These are phyloP conservation scores for Solioccasus polychromus DNA, from an alignment of 768 basidiomycete species.

Conservation along the genomic window DNA sequence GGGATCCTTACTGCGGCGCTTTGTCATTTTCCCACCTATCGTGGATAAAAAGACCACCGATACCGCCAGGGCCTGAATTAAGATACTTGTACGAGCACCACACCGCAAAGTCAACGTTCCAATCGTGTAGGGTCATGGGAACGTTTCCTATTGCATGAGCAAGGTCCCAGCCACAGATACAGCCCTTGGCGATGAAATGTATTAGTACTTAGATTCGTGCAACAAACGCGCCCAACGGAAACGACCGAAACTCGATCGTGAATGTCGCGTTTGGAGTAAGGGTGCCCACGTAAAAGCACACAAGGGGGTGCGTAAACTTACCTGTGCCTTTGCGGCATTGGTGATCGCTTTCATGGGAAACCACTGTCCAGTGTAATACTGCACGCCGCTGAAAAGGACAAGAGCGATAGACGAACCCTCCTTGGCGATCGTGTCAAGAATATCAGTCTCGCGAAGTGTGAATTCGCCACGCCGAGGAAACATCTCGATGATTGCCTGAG, in stretches of 20 bases:
- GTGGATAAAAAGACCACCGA: constrained; percentile 90
- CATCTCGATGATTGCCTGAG: constrained; percentile 72
- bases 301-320: constrained; percentile 33
- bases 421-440: constrained; percentile 67
- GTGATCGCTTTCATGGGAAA: constrained; percentile 89
- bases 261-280: constrained; percentile 7
- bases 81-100: constrained; percentile 99
- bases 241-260: constrained; percentile 5
- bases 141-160: constrained; percentile 97
- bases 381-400: constrained; percentile 90
- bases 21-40: constrained; percentile 69
- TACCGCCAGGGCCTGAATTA: constrained; percentile 95
- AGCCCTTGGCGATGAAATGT: constrained; percentile 58
- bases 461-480: constrained; percentile 81
- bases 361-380: constrained; percentile 96
- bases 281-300: constrained; percentile 27
- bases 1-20: constrained; percentile 56
- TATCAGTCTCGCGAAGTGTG: constrained; percentile 84
- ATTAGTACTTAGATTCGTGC: constrained; percentile 12
- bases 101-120: constrained; percentile 95
- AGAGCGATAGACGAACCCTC: constrained; percentile 81
- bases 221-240: constrained; percentile 10
- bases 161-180: constrained; percentile 93
- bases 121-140: constrained; percentile 82
- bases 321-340: constrained; percentile 78